Evolutionary conservation across 2,329 filamentous ascomycete genomes (phyloP).

Genomic region (Sclerotinia sclerotiorum): DNA sequence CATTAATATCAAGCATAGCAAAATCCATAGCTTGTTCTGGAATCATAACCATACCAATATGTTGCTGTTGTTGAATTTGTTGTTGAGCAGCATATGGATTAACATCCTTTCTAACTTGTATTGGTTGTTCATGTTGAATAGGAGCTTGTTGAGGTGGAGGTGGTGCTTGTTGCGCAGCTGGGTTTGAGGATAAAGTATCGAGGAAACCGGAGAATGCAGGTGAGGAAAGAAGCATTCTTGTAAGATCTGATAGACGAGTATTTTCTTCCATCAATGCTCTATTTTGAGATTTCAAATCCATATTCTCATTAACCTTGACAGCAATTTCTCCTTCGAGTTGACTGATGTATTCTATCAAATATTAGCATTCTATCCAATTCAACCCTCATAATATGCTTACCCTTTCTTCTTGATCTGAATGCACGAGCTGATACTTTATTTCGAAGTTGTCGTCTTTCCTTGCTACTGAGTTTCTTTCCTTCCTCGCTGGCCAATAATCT

Average conservation of each 20-base stretch:
- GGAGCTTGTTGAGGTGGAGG: constrained; percentile 33
- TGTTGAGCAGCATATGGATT: constrained; percentile 57
- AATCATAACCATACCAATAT: constrained; percentile 79
- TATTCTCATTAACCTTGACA: constrained; percentile 77
- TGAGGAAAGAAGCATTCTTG: constrained; percentile 78
- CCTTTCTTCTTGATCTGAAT: constrained; percentile 97
- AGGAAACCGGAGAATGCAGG: constrained; percentile 82
- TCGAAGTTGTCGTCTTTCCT: constrained; percentile 92
- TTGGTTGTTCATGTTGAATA: constrained; percentile 43
- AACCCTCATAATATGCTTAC: constrained; percentile 53
- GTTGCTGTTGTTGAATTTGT: constrained; percentile 54
- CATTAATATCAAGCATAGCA: constrained; percentile 65
- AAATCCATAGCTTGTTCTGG: constrained; percentile 78
- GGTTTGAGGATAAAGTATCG: constrained; percentile 65
- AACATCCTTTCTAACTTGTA: constrained; percentile 63
- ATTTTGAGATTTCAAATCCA: constrained; percentile 79
- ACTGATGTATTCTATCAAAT: constrained; percentile 81
- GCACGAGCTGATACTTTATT: constrained; percentile 98
- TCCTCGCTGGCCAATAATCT: constrained; percentile 91
- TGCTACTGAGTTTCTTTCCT: constrained; percentile 98
- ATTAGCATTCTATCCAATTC: constrained; percentile 49
- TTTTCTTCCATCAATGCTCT: constrained; percentile 81
- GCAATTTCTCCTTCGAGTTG: constrained; percentile 91
- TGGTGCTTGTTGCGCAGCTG: constrained; percentile 45
- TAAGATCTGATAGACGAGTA: constrained; percentile 72